phyloP scores from a whole-genome alignment of 306 rosid species.

The Carpinus viminea region DNA sequence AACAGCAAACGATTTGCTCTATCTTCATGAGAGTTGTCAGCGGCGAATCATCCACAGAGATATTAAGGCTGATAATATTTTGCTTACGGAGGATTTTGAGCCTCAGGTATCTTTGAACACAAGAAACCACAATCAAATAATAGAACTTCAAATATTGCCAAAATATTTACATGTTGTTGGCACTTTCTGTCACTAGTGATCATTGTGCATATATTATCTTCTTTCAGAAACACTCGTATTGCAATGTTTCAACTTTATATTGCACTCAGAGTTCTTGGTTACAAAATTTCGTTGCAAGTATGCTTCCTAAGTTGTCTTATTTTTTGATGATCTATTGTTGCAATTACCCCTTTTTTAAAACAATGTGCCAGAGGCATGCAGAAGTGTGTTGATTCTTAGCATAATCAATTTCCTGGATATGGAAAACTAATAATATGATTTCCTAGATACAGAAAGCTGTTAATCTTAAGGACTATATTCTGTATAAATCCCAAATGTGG shows the following conservation, averaged over 20 bases:
- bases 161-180: background rate
- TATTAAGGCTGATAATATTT: constrained; percentile 73
- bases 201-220: background rate
- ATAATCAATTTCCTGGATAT: background rate
- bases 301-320: background rate
- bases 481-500: background rate
- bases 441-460: background rate
- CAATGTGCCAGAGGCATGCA: background rate
- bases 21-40: constrained; percentile 76
- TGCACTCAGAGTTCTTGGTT: background rate
- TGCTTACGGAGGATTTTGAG: constrained; percentile 69
- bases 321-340: background rate
- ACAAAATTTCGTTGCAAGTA: background rate
- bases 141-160: background rate
- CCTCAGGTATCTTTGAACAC: constrained; percentile 65
- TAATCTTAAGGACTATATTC: background rate
- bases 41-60: constrained; percentile 84
- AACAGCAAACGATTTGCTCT: constrained; percentile 66
- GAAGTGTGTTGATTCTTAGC: background rate
- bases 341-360: background rate
- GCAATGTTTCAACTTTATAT: background rate
- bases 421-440: background rate
- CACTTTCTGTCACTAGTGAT: background rate
- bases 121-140: background rate
- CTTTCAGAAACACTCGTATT: background rate